These are phyloP conservation scores for Xylaria telfairii DNA, from an alignment of 495 filamentous ascomycete species.

Conservation along the genomic window DNA sequence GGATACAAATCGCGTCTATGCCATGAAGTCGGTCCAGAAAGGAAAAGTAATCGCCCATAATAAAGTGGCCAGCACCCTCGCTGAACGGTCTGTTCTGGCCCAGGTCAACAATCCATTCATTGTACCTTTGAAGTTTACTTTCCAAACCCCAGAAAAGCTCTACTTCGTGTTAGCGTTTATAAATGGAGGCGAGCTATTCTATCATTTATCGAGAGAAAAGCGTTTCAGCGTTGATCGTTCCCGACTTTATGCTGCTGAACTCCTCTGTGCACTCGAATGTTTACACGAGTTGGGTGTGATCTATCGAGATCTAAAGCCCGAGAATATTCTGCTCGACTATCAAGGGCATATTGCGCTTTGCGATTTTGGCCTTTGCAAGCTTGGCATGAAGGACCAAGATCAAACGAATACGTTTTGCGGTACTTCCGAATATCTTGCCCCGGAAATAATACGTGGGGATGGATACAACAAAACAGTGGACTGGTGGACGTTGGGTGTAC, in stretches of 20 bases:
- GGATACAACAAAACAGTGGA: background rate
- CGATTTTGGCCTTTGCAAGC: slow-evolving; percentile 3
- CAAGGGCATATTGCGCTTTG: background rate
- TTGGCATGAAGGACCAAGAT: background rate
- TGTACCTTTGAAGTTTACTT: background rate
- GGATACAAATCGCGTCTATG: background rate
- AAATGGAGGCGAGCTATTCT: background rate
- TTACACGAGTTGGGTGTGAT: background rate
- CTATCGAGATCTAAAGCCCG: background rate
- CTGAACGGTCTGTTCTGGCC: background rate
- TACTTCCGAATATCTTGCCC: background rate
- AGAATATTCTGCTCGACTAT: background rate
- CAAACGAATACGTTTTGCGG: background rate
- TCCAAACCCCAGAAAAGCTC: background rate
- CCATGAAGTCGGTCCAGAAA: background rate
- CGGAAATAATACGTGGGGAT: background rate
- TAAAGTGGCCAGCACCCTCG: background rate
- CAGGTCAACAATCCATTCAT: background rate
- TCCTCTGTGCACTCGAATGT: background rate
- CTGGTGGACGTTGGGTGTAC: background rate
- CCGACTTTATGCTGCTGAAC: background rate
- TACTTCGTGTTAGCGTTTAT: background rate
- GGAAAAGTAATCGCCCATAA: background rate
- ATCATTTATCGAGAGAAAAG: background rate
- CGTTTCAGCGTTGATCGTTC: background rate